These are phyloP conservation scores for Euphorbia tirucalli DNA, from an alignment of 345 rosid genomes.

Conservation along the genomic window DNA sequence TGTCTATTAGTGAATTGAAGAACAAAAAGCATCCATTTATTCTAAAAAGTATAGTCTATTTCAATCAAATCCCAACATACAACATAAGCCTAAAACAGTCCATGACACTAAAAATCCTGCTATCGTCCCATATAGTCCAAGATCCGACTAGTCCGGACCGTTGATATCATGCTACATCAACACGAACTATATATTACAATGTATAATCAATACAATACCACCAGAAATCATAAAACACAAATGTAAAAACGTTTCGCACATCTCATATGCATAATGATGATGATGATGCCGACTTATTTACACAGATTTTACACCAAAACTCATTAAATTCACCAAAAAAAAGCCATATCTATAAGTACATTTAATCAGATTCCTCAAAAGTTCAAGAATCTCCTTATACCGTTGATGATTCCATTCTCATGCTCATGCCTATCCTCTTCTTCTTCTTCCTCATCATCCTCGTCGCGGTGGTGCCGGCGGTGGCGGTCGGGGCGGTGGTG, in stretches of 20 bases:
- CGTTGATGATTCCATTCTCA: constrained; percentile 26
- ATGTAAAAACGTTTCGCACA: background rate
- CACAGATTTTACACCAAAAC: background rate
- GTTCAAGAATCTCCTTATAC: constrained; percentile 47
- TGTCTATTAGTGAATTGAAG: too few relatives aligned
- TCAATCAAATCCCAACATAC: too few relatives aligned
- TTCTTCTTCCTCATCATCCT: constrained; percentile 15
- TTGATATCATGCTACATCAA: too few relatives aligned
- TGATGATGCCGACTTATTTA: background rate
- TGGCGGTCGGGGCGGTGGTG: constrained; percentile 12
- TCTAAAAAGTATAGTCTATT: too few relatives aligned
- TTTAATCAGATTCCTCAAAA: constrained; percentile 26
- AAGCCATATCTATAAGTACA: background rate
- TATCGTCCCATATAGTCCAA: too few relatives aligned
- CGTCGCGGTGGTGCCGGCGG: constrained; percentile 20
- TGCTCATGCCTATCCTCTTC: background rate
- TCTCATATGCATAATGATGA: background rate
- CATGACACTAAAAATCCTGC: too few relatives aligned
- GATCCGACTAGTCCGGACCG: too few relatives aligned
- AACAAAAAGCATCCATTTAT: too few relatives aligned
- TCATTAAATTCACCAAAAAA: background rate
- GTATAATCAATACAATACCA: background rate
- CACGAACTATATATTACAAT: background rate
- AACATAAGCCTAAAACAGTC: too few relatives aligned
- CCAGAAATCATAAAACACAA: background rate